Conservation (phyloP, 495 filamentous ascomycete species). For the Entonaema liquescens region DNA sequence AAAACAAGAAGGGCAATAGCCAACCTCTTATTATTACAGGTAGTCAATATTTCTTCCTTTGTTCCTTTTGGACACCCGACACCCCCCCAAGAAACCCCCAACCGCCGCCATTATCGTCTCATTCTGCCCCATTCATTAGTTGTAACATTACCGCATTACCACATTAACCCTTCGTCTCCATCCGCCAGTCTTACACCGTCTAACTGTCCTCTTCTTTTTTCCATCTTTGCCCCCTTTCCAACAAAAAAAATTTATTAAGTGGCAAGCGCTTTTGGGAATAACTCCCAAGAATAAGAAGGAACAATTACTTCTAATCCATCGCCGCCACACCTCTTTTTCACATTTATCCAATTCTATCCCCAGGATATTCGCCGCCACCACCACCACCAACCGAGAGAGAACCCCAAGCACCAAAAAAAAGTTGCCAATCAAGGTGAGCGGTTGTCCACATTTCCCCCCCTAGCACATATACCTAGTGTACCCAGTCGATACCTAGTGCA, state of each 20-base stretch:
- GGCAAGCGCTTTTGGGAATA: background rate
- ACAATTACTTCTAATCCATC: background rate
- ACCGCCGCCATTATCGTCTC: conserved; percentile 25
- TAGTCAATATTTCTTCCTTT: conserved; percentile 24
- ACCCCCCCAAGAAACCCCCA: conserved; percentile 11
- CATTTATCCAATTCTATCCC: conserved; percentile 20
- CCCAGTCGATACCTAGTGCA: background rate
- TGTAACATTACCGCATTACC: conserved; percentile 6
- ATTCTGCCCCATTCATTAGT: conserved; percentile 9
- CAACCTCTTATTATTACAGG: conserved; percentile 27
- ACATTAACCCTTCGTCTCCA: conserved; percentile 9
- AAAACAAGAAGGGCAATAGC: background rate
- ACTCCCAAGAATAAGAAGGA: background rate
- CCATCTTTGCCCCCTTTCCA: background rate
- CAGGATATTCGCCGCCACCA: conserved; percentile 30
- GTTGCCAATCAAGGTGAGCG: conserved; percentile 27
- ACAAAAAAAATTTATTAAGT: background rate
- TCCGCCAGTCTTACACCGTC: conserved; percentile 4
- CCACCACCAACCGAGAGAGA: conserved; percentile 21
- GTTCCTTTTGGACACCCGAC: conserved; percentile 16
- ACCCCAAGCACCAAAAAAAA: background rate
- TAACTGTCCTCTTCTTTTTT: background rate
- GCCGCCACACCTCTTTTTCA: conserved; percentile 18
- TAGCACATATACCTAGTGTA: no score
- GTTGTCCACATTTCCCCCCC: conserved; percentile 27